Base-by-base conservation (phyloP, 768 basidiomycete genomes). In the Dictyophora rubrovolvata region DNA sequence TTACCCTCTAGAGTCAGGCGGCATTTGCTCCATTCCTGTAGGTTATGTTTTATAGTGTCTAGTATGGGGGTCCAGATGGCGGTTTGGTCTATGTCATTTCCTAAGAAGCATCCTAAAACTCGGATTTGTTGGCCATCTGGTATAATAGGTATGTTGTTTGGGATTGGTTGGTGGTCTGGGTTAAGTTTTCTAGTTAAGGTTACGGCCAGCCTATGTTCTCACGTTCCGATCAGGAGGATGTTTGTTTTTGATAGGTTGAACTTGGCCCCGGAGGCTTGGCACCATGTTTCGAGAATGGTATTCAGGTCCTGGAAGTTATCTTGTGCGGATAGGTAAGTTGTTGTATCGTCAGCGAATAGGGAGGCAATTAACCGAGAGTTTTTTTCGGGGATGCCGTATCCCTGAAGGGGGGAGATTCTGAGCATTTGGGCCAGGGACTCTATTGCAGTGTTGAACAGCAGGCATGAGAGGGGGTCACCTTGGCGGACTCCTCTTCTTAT, bases 321-420 rank as follows among this genome's bases (percentile, higher is more conserved):
- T 0, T 28, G 8, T 0, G 55, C 2, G 0, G 61, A 55, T 0
- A 71, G 60, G 55, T 63, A 71, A 0, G 64, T 55, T 0, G 64
- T 65, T 0, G 71, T 70, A 37, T 72, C 69, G 47, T 72, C 70
- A 3, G 68, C 65, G 50, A 72, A 73, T 0, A 73, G 60, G 8
- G 65, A 64, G 0, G 66, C 34, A 0, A 65, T 56, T 0, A 70
- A 21, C 3, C 28, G 59, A 5, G 2, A 28, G 4, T 65, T 20
- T 0, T 36, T 12, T 6, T 62, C 63, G 1, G 63, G 64, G 1
- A 71, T 61, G 1, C 21, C 33, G 22, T 64, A 63, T 0, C 68
- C 70, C 2, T 53, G 10, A 0, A 71, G 53, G n/a, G n/a, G n/a
- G n/a, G n/a, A n/a, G n/a, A n/a, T n/a, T n/a, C n/a, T n/a, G n/a